Evolutionary conservation across 768 basidiomycete species (phyloP), one percentile per base, ranked within the genome.

Genomic region (Suillus tomentosus): DNA sequence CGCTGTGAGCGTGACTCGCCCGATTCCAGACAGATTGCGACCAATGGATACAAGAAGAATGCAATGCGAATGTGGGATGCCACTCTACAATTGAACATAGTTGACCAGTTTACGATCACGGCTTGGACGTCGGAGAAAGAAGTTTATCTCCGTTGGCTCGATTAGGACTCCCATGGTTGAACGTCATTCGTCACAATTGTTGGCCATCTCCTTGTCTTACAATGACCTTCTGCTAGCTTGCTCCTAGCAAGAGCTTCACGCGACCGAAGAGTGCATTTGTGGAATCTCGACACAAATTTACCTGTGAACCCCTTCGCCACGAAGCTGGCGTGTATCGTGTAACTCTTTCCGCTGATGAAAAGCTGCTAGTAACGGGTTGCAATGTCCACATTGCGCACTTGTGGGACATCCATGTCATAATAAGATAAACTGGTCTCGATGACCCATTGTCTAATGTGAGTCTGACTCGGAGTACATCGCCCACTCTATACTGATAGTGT

Each of bases 21-120:
- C 3, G 10, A 58, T 24, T 17, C 39, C 39, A 42, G 19, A 27
- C 22, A 58, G 11, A 40, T 58, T 8, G 24, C 15, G 17, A 58
- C 56, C 2, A 39, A 39, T 5, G 56, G 24, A 58, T 42, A 40
- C 39, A 58, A 27, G 34, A 9, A 17, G 24, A 40, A 58, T 15
- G 2, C 39, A 27, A 39, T 40, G 22, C 56, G 40, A 27, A 27
- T 58, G 5, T 58, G 56, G 56, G 39, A 58, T 2, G 56, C 39
- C 1, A 17, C 56, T 57, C 37, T 14, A 57, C 37, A 57, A 57
- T 17, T 22, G 56, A 57, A 24, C 37, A 56, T 22, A 17, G 37
- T n/a, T 37, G 55, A 56, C 55, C 55, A 56, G 55, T 56, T 56
- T 56, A 56, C 22, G 24, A 37, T 40, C 36, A 24, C 39, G 15